These are phyloP conservation scores for Ceratobasidium sp. DNA, from an alignment of 1,284 basidiomycete species.

Conservation along the genomic window DNA sequence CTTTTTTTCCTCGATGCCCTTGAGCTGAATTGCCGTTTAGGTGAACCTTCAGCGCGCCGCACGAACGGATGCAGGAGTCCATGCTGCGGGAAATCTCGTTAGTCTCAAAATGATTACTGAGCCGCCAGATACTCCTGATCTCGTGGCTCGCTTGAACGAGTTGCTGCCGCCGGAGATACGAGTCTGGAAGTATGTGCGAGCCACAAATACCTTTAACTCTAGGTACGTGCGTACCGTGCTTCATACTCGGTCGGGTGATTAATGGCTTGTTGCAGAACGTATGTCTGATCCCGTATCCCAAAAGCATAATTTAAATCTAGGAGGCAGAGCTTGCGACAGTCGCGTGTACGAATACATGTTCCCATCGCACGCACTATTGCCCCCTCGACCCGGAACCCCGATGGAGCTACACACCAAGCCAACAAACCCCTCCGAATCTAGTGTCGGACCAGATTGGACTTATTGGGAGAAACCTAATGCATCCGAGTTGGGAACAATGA, in stretches of 20 bases:
- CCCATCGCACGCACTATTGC: constrained; percentile 92
- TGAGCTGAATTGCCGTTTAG: constrained; percentile 46
- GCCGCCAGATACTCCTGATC: constrained; percentile 66
- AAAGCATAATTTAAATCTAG: not conserved
- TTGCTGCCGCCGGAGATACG: constrained; percentile 89
- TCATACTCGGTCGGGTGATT: not conserved
- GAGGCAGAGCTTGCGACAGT: constrained; percentile 40
- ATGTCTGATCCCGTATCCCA: not conserved
- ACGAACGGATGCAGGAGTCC: constrained; percentile 96
- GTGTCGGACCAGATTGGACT: constrained; percentile 23
- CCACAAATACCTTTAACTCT: constrained; percentile 87
- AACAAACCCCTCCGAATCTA: not conserved
- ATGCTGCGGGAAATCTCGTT: constrained; percentile 94
- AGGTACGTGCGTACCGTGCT: not conserved
- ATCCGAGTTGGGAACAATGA: constrained; percentile 63
- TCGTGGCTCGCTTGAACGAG: constrained; percentile 82
- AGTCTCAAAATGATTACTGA: constrained; percentile 88
- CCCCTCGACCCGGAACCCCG: constrained; percentile 80
- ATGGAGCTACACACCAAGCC: constrained; percentile 51
- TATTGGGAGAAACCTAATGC: constrained; percentile 43
- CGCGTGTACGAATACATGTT: constrained; percentile 54
- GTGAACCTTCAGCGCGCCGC: constrained; percentile 88
- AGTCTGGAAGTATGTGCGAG: constrained; percentile 90
- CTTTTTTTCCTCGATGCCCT: not conserved
- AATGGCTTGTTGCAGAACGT: constrained; percentile 7